Conservation (phyloP, 352 stramenopile genomes). For the Phytopythium montanum region DNA sequence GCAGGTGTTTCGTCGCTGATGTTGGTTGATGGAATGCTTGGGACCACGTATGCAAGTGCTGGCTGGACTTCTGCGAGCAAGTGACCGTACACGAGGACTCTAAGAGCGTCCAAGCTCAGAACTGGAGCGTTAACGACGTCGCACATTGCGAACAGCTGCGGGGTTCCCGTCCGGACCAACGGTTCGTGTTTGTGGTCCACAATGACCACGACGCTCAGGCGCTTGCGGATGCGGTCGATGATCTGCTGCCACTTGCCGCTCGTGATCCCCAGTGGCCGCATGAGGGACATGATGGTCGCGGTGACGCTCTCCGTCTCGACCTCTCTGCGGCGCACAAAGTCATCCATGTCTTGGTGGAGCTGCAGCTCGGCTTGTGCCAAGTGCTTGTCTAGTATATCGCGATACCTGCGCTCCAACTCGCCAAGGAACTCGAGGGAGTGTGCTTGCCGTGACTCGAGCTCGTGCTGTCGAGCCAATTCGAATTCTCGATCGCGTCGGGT, state of each 20-base stretch:
- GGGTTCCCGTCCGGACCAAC: constrained; percentile 6
- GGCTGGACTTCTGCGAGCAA: constrained; percentile 42
- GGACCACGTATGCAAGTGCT: neutral
- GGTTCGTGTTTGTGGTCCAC: constrained; percentile 24
- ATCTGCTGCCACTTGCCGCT: constrained; percentile 71
- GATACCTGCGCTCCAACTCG: constrained; percentile 28
- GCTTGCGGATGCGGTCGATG: constrained; percentile 45
- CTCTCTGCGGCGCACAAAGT: constrained; percentile 49
- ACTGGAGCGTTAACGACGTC: constrained; percentile 23
- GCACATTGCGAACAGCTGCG: constrained; percentile 32
- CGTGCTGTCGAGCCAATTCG: constrained; percentile 20
- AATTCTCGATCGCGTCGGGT: constrained; percentile 23
- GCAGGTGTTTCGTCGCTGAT: too few species aligned
- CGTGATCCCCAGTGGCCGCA: constrained; percentile 59
- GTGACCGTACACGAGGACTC: constrained; percentile 34
- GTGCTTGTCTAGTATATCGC: constrained; percentile 27
- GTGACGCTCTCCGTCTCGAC: constrained; percentile 72
- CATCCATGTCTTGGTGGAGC: constrained; percentile 60
- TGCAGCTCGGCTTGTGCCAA: constrained; percentile 41
- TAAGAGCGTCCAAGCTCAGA: constrained; percentile 21
- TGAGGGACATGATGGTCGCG: constrained; percentile 73
- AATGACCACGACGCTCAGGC: constrained; percentile 43
- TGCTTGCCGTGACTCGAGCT: constrained; percentile 26
- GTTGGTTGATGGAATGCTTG: neutral
- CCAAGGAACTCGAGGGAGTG: constrained; percentile 22